Evolutionary conservation across 345 rosid genomes (phyloP).

Genomic region (Limnanthes douglasii): DNA sequence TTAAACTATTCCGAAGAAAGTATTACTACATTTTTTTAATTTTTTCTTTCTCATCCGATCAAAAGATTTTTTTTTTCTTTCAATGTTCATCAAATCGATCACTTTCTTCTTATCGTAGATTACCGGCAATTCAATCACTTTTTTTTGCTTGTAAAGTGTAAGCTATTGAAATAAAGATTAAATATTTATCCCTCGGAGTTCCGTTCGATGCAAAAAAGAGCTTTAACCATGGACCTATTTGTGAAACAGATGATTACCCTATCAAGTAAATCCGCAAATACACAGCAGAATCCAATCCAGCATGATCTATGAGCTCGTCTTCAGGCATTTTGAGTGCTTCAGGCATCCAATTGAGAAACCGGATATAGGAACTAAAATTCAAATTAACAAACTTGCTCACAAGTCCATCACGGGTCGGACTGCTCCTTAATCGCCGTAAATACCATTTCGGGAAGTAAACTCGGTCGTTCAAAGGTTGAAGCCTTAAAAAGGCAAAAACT

Average conservation of each 20-base stretch:
- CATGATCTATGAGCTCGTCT: slow-evolving; percentile 83
- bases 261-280: slow-evolving; percentile 84
- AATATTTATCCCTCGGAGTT: too few species aligned
- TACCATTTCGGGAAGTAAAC: slow-evolving; percentile 98
- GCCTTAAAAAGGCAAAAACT: slow-evolving; percentile 63
- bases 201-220: too few species aligned
- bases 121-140: too few species aligned
- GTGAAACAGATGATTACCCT: slow-evolving; percentile 64
- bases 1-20: too few species aligned
- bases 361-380: slow-evolving; percentile 43
- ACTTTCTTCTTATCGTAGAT: too few species aligned
- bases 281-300: slow-evolving; percentile 89
- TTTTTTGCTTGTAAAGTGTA: too few species aligned
- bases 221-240: too few species aligned
- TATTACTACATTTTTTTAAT: too few species aligned
- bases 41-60: too few species aligned
- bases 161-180: too few species aligned
- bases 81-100: too few species aligned
- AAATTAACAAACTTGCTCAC: slow-evolving; percentile 58
- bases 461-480: slow-evolving; percentile 88
- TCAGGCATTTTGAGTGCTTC: slow-evolving; percentile 78
- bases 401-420: slow-evolving; percentile 36
- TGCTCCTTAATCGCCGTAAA: slow-evolving; percentile 59
- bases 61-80: not conserved
- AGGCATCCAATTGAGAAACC: slow-evolving; percentile 82